These are phyloP conservation scores for Immersiporthe knoxdaviesiana DNA, from an alignment of 2,329 filamentous ascomycete genomes.

Conservation along the genomic window DNA sequence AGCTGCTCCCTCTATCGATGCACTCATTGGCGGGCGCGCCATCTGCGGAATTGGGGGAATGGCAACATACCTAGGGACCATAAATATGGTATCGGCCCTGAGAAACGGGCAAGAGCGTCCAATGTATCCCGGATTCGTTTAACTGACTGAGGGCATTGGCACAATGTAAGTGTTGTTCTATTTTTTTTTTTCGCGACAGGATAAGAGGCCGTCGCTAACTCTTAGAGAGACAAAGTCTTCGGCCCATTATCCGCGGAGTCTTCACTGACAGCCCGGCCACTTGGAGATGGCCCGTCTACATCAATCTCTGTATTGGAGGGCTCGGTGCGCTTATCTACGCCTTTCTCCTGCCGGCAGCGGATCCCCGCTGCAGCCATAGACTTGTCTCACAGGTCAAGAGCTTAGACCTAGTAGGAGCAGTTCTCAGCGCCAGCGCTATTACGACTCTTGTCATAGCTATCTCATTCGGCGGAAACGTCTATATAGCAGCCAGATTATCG, in stretches of 20 bases:
- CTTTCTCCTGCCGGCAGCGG: slow-evolving; percentile 36
- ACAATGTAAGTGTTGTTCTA: slow-evolving; percentile 4
- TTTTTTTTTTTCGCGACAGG: not conserved
- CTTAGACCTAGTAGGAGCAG: slow-evolving; percentile 49
- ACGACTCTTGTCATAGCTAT: slow-evolving; percentile 51
- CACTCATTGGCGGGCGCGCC: no score
- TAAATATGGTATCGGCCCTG: no score
- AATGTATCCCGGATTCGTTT: slow-evolving; percentile 12
- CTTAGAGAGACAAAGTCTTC: not conserved
- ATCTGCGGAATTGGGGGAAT: no score
- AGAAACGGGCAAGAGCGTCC: no score
- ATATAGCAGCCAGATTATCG: slow-evolving; percentile 47
- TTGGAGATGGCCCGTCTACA: slow-evolving; percentile 49
- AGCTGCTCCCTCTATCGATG: no score
- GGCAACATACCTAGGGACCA: no score
- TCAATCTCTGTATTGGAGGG: slow-evolving; percentile 43
- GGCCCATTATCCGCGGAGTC: slow-evolving; percentile 37
- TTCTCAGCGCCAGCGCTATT: slow-evolving; percentile 47
- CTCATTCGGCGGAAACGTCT: slow-evolving; percentile 53
- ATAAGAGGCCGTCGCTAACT: not conserved
- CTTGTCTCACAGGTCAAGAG: not conserved
- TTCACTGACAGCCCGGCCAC: slow-evolving; percentile 46
- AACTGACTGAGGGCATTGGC: slow-evolving; percentile 17
- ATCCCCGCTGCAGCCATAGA: slow-evolving; percentile 23
- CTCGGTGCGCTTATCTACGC: slow-evolving; percentile 37